Conservation (phyloP, 1,284 basidiomycete genomes). For the Leccinum fuscescens region DNA sequence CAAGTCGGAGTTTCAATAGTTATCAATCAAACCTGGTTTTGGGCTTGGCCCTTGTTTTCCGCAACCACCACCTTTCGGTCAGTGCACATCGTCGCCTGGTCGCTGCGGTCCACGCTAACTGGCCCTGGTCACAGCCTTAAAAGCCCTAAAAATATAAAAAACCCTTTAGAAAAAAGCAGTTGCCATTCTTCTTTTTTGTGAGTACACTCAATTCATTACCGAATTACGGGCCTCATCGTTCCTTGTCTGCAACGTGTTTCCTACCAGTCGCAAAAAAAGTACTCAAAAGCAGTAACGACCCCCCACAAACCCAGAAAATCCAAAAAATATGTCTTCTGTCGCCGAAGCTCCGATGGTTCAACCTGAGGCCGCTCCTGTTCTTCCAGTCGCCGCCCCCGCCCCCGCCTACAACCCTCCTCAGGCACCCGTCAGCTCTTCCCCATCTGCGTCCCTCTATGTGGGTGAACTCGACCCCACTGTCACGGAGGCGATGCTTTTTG, state of each 20-base stretch:
- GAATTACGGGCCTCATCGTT: constrained; percentile 19
- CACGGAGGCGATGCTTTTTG: constrained; percentile 99
- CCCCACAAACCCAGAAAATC: constrained; percentile 50
- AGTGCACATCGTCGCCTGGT: constrained; percentile 12
- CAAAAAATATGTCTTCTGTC: constrained; percentile 57
- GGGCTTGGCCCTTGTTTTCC: constrained; percentile 32
- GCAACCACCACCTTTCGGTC: constrained; percentile 36
- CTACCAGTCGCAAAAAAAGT: constrained; percentile 64
- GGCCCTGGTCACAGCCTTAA: constrained; percentile 37
- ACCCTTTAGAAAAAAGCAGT: constrained; percentile 60
- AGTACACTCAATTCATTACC: constrained; percentile 25
- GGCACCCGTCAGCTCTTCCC: constrained; percentile 57
- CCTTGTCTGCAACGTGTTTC: constrained; percentile 7
- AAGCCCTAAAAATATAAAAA: constrained; percentile 53
- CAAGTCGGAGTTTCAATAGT: constrained; percentile 34
- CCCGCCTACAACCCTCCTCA: constrained; percentile 54
- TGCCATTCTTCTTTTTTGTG: constrained; percentile 71
- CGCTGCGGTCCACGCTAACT: constrained; percentile 17
- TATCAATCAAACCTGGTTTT: constrained; percentile 29
- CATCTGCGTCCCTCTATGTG: constrained; percentile 95
- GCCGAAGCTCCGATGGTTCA: constrained; percentile 41
- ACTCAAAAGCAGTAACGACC: constrained; percentile 86
- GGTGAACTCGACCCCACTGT: constrained; percentile 98
- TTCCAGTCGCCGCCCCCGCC: constrained; percentile 38
- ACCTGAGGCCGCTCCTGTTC: constrained; percentile 38